Evolutionary conservation across 2,329 filamentous ascomycete species (phyloP).

Genomic region (Fusarium oxysporum): DNA sequence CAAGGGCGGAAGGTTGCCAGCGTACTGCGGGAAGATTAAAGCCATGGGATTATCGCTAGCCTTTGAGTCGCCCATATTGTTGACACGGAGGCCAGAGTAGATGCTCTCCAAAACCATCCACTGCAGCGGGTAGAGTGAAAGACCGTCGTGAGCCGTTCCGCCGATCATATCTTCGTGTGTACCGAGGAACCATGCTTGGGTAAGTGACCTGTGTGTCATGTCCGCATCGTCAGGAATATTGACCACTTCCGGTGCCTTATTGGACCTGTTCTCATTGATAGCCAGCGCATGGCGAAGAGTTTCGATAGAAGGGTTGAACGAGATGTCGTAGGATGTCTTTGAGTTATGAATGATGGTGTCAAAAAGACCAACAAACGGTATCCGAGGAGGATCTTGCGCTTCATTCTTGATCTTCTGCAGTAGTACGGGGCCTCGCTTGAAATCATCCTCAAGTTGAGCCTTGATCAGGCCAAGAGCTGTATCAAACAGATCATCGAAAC

Average conservation of each 20-base stretch:
- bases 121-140: conserved; percentile 41
- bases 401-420: conserved; percentile 25
- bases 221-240: conserved; percentile 15
- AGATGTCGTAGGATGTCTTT: conserved; percentile 32
- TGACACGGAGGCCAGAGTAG: conserved; percentile 21
- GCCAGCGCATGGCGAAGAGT: conserved; percentile 39
- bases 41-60: conserved; percentile 20
- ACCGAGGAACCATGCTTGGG: conserved; percentile 43
- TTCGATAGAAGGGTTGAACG: conserved; percentile 31
- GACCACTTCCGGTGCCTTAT: conserved; percentile 10
- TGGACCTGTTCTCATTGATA: conserved; percentile 36
- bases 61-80: neutral
- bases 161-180: conserved; percentile 41
- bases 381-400: conserved; percentile 20
- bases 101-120: conserved; percentile 44
- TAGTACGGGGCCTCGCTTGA: conserved; percentile 24
- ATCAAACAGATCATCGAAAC: conserved; percentile 39
- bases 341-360: conserved; percentile 26
- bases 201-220: conserved; percentile 23
- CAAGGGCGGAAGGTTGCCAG: conserved; percentile 34
- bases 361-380: conserved; percentile 42
- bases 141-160: conserved; percentile 32
- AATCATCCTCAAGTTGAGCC: conserved; percentile 39
- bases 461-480: conserved; percentile 34
- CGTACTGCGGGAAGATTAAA: conserved; percentile 40